Conservation (phyloP, 352 stramenopile genomes). For the Phytophthora crassamura region DNA sequence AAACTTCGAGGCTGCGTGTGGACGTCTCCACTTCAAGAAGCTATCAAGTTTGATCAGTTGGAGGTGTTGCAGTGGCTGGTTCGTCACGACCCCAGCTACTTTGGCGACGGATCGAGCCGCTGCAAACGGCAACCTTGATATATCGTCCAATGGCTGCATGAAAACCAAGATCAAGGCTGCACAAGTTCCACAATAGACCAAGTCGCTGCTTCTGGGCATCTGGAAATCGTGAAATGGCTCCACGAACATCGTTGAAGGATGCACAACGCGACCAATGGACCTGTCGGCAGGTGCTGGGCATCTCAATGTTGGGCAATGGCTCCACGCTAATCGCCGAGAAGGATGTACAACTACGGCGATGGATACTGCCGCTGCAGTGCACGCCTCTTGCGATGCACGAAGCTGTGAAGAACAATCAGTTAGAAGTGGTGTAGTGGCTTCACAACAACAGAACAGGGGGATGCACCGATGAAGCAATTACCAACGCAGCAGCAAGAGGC, state of each 20-base stretch:
- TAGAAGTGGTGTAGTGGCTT: too few relatives aligned
- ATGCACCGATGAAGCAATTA: too few relatives aligned
- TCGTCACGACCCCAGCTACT: background rate
- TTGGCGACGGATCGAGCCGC: conserved; percentile 20
- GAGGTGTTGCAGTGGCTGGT: background rate
- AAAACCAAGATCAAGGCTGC: conserved; percentile 21
- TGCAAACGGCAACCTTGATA: conserved; percentile 9
- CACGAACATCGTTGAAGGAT: conserved; percentile 10
- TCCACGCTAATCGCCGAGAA: conserved; percentile 10
- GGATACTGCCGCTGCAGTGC: background rate
- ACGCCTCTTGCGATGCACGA: too few relatives aligned
- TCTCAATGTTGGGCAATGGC: conserved; percentile 4
- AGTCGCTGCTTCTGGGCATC: background rate
- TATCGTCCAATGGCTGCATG: conserved; percentile 18
- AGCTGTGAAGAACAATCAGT: too few relatives aligned
- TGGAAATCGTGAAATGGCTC: background rate
- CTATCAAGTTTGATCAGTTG: background rate
- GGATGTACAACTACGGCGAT: conserved; percentile 20
- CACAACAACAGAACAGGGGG: too few relatives aligned
- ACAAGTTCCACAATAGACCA: conserved; percentile 13
- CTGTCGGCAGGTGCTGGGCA: conserved; percentile 2
- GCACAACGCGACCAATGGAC: conserved; percentile 19
- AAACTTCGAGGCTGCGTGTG: too few relatives aligned
- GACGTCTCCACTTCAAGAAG: too few relatives aligned
- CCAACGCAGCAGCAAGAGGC: too few relatives aligned